Base-by-base conservation (phyloP, 495 filamentous ascomycete species). In the Aspergillus sclerotioniger region DNA sequence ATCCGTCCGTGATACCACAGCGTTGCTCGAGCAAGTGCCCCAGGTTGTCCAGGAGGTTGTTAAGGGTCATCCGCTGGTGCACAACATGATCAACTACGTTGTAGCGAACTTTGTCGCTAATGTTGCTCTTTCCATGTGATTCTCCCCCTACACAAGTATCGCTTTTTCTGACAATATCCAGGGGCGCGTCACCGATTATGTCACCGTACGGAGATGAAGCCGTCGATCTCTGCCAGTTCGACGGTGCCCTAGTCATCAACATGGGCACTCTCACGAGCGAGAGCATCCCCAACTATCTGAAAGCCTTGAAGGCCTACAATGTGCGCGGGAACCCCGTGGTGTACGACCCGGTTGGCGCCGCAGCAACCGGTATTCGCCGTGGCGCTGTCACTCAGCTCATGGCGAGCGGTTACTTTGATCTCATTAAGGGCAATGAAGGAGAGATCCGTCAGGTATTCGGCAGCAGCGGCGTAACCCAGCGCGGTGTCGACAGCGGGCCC, bases 61-160 rank as follows among this genome's bases (percentile, higher is more conserved):
- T 0, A 61, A 73, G 10, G 76, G 68, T 15, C 86, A 83, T 46
- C 93, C 94, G 0, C 78, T 98, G 9, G 90, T 88, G 8, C 94
- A 97, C 73, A 96, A 96, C 69, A 97, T 98, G 88, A 97, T 95
- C 45, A 97, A 97, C 70, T 77, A 90, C 53, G 89, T 97, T 0
- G 92, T 96, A 33, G 90, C 93, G 62, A 96, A 96, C 67, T 89
- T 98, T 64, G 90, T 91, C 10, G 93, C 94, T 16, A 96, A 95
- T 63, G 87, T 96, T 10, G 88, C 89, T 31, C 78, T 96, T 21
- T 82, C 89, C 32, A 82, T 94, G 80, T 82, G 63, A 69, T 69
- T 64, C 3, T 51, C 33, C 35, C 45, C 6, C 25, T 12, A 3
- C 35, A 19, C 16, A 43, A 10, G 31, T 8, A 28, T 48, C 10